Base-by-base conservation (phyloP, 306 rosid genomes). In the Quercus alba region DNA sequence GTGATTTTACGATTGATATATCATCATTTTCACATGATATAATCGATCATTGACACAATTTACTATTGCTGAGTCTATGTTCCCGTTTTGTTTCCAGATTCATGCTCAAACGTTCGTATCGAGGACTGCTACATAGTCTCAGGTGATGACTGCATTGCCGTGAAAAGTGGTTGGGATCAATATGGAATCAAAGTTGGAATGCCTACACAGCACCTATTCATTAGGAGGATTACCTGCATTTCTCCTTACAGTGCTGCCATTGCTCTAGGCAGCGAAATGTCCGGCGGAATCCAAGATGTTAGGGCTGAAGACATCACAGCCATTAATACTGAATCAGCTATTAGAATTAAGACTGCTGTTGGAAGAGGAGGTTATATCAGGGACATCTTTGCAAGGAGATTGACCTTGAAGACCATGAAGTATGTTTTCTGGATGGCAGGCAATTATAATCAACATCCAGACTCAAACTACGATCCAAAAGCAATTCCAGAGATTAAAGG, bases 261-360 rank as follows among this genome's bases (percentile, higher is more conserved):
- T 59, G 97, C 98, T 0, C 83, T 92, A 23, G 98, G 97, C 1
- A 94, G 97, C 14, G 98, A 94, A 73, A 94, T 94, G 98, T 94
- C 94, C 0, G 97, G 98, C 5, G 98, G 98, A 17, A 88, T 94
- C 56, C 33, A 70, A 54, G 90, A 94, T 57, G 93, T 94, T 14
- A 85, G 98, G 55, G 83, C 61, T 12, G 97, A 94, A 75, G 85
- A 89, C 78, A 68, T 87, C 81, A 81, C 73, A 0, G 93, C 94
- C 4, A 75, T 90, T 68, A 73, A 83, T 6, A 90, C 97, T 1
- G 56, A 92, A 76, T 88, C 97, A 1, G 89, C 84, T 17, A 57
- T 94, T 33, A 79, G 97, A 56, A 89, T 90, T 82, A 94, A 94
- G 77, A 83, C 94, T 0, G 90, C 90, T 0, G 11, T 57, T 0